These are phyloP conservation scores for Graphilbum ipis-grandicollis DNA, from an alignment of 2,329 filamentous ascomycete species.

Conservation along the genomic window DNA sequence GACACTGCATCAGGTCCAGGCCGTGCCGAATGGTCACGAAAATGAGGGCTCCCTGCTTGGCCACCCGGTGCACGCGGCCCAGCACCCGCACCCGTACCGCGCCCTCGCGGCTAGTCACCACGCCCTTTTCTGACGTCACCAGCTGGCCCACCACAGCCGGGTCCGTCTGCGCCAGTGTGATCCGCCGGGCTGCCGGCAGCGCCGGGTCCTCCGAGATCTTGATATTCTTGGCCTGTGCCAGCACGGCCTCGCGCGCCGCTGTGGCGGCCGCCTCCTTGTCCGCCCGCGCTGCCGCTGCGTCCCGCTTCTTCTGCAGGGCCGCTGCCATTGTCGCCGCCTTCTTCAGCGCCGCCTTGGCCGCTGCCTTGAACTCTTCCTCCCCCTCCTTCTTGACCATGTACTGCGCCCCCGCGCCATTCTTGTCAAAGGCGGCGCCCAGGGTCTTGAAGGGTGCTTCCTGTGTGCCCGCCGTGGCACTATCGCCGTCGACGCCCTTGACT, in stretches of 20 bases:
- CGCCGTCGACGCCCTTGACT: slow-evolving; percentile 56
- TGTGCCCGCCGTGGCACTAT: slow-evolving; percentile 48
- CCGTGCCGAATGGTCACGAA: slow-evolving; percentile 81
- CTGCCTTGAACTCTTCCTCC: slow-evolving; percentile 61
- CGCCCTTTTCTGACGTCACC: slow-evolving; percentile 19
- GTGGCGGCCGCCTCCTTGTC: slow-evolving; percentile 57
- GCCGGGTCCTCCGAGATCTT: slow-evolving; percentile 53
- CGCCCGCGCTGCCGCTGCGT: slow-evolving; percentile 57
- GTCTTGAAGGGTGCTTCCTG: slow-evolving; percentile 67
- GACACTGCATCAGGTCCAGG: slow-evolving; percentile 70
- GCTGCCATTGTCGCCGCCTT: slow-evolving; percentile 64
- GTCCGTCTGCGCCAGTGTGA: slow-evolving; percentile 38
- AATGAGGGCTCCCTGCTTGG: slow-evolving; percentile 67
- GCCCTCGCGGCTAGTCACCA: slow-evolving; percentile 35
- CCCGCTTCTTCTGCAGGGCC: slow-evolving; percentile 67
- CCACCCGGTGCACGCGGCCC: slow-evolving; percentile 67
- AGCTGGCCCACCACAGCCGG: slow-evolving; percentile 18
- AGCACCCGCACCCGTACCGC: slow-evolving; percentile 56
- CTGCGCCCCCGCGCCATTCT: slow-evolving; percentile 36
- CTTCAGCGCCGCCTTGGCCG: slow-evolving; percentile 70
- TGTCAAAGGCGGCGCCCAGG: slow-evolving; percentile 59
- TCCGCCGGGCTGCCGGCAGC: slow-evolving; percentile 56
- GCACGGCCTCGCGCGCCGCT: slow-evolving; percentile 46
- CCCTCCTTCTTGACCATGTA: slow-evolving; percentile 50
- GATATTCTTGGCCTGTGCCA: slow-evolving; percentile 73